Percentiles rank a stretch among this genome's conserved stretches.
Evolutionary conservation across 139 green algal genomes (phyloP).

Genomic region (Desmodesmus armatus): DNA sequence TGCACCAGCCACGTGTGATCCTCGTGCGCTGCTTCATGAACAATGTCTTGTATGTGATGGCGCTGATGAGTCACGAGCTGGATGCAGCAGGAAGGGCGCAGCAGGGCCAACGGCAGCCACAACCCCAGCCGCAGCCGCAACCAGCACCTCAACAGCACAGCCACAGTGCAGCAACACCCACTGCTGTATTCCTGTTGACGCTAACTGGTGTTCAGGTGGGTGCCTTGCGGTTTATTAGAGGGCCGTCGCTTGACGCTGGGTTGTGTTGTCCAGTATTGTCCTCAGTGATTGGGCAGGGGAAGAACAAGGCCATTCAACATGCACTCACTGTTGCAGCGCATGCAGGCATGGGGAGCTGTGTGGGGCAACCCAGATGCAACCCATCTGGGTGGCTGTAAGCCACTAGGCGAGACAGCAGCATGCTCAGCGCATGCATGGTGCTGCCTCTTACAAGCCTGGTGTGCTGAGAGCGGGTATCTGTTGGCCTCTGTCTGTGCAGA

Average conservation of each 20-base stretch:
- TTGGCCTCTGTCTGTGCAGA: neutral
- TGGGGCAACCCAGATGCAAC: too few relatives aligned
- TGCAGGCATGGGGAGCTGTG: too few relatives aligned
- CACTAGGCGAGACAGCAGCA: too few relatives aligned
- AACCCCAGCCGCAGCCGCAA: neutral
- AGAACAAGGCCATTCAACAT: too few relatives aligned
- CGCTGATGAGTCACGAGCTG: conserved; percentile 5
- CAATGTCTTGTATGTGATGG: conserved; percentile 26
- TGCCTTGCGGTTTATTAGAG: neutral
- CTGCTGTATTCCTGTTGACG: conserved; percentile 13
- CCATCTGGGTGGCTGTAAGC: too few relatives aligned
- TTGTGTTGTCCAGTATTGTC: neutral
- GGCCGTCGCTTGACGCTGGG: neutral
- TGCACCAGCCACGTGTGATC: conserved; percentile 20
- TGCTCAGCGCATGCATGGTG: neutral
- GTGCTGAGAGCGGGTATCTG: too few relatives aligned
- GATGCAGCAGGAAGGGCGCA: conserved; percentile 6
- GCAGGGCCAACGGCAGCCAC: neutral
- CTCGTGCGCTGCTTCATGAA: conserved; percentile 38
- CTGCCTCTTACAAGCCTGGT: neutral
- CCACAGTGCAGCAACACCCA: neutral
- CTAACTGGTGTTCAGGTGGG: conserved; percentile 19
- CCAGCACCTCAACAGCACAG: neutral
- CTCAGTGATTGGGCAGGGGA: too few relatives aligned
- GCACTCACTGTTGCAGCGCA: too few relatives aligned